A percentile compares a stretch with the other conserved stretches of the same genome.
Conservation (phyloP, 768 basidiomycete genomes). For the Crucibulum laeve region DNA sequence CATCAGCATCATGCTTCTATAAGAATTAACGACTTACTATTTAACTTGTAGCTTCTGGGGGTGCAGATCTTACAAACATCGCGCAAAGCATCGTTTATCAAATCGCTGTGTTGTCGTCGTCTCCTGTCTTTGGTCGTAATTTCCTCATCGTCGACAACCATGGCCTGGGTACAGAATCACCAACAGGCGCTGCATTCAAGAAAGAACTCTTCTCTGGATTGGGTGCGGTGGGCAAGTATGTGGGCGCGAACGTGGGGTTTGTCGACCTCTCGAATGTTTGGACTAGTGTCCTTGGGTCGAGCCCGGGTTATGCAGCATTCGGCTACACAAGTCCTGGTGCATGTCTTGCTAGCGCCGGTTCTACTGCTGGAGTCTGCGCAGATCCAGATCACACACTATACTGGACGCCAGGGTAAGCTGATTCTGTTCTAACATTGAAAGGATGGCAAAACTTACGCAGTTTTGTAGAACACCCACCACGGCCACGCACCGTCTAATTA, state of each 20-base stretch:
- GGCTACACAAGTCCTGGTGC: constrained; percentile 8
- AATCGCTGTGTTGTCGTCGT: constrained; percentile 33
- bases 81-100: constrained; percentile 34
- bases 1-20: constrained; percentile 12
- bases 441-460: not conserved
- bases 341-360: constrained; percentile 7
- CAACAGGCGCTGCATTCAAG: constrained; percentile 41
- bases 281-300: constrained; percentile 34
- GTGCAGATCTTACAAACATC: constrained; percentile 22
- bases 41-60: constrained; percentile 11
- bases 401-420: constrained; percentile 15
- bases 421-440: not conserved
- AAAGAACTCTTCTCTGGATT: constrained; percentile 37
- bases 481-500: constrained; percentile 13
- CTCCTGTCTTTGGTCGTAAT: constrained; percentile 42
- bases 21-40: not conserved
- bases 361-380: constrained; percentile 11
- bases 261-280: constrained; percentile 43
- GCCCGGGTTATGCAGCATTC: constrained; percentile 35
- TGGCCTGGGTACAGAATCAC: constrained; percentile 36
- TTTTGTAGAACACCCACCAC: constrained; percentile 10
- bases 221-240: constrained; percentile 21
- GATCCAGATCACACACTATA: constrained; percentile 16
- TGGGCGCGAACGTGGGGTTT: constrained; percentile 35
- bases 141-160: constrained; percentile 51